phyloP scores from a whole-genome alignment of 352 stramenopile species.

The Pythium sukuiense region DNA sequence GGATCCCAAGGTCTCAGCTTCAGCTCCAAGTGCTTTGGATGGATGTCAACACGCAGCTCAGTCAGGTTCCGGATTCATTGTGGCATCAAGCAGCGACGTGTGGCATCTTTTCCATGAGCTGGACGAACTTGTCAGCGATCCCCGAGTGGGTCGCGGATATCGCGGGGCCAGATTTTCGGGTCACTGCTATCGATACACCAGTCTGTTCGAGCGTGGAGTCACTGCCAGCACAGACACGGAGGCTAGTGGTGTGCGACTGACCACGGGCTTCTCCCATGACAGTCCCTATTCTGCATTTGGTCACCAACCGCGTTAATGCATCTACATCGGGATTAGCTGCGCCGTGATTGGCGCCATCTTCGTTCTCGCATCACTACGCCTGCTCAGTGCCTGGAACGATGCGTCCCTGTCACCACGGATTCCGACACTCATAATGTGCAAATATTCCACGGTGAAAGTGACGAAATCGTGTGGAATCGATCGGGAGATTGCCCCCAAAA shows the following conservation, averaged over 20 bases:
- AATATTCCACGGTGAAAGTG: too few relatives aligned
- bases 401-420: too few relatives aligned
- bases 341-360: too few relatives aligned
- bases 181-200: neutral
- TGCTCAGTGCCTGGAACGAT: too few relatives aligned
- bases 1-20: neutral
- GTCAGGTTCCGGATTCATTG: neutral
- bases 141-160: neutral
- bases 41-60: neutral
- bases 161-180: neutral
- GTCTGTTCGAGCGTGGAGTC: neutral
- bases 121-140: constrained; percentile 9
- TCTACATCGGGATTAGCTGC: too few relatives aligned
- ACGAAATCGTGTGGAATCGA: too few relatives aligned
- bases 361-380: too few relatives aligned
- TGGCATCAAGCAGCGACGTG: constrained; percentile 2
- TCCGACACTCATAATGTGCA: too few relatives aligned
- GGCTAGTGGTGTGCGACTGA: neutral
- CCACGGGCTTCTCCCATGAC: too few relatives aligned
- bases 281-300: too few relatives aligned
- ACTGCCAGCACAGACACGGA: neutral
- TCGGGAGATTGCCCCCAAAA: too few relatives aligned
- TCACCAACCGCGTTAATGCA: too few relatives aligned
- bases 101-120: neutral
- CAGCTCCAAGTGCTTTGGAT: neutral